Percentiles rank a stretch among this genome's conserved stretches.
Conservation (phyloP, 1,139 yeast genomes). For the Blastobotrys illinoisensis region DNA sequence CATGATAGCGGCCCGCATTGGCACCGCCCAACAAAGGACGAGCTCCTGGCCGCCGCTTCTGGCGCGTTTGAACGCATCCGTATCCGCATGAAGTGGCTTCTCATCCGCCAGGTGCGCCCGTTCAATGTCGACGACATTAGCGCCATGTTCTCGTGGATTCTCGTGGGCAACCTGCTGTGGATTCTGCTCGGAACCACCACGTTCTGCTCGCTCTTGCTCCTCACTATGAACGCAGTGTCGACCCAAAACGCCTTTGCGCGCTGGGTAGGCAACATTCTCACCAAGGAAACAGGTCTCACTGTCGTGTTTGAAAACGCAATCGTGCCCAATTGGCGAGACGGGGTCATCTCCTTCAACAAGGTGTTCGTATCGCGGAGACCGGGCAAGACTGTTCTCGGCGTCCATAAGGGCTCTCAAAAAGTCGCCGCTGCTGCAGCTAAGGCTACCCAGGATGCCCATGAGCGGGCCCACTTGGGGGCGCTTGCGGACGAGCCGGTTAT, state of each 20-base stretch:
- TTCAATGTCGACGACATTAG: constrained; percentile 84
- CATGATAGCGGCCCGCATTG: constrained; percentile 3
- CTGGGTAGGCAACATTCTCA: constrained; percentile 72
- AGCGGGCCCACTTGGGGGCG: neutral
- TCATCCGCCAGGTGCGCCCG: constrained; percentile 60
- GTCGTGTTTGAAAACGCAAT: constrained; percentile 92
- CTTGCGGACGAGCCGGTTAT: constrained; percentile 30
- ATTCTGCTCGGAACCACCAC: constrained; percentile 86
- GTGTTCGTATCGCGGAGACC: constrained; percentile 89
- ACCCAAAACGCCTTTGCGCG: constrained; percentile 88
- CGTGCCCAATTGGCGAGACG: constrained; percentile 91
- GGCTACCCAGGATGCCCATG: constrained; percentile 7
- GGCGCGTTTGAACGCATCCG: constrained; percentile 46
- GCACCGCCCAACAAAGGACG: constrained; percentile 39
- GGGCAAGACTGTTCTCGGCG: constrained; percentile 29
- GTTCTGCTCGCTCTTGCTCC: constrained; percentile 71
- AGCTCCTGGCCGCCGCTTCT: constrained; percentile 48
- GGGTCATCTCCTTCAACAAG: constrained; percentile 74
- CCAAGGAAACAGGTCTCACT: constrained; percentile 77
- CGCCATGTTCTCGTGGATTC: constrained; percentile 86
- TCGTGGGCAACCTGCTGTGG: constrained; percentile 77
- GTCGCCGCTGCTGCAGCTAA: constrained; percentile 47
- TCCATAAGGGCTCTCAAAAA: constrained; percentile 67
- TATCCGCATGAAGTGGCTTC: constrained; percentile 63
- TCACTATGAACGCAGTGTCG: constrained; percentile 75